A percentile compares a stretch with the other conserved stretches of the same genome.
These are phyloP conservation scores for Vaccinium darrowii DNA, from an alignment of 148 eudicot species.

Conservation along the genomic window DNA sequence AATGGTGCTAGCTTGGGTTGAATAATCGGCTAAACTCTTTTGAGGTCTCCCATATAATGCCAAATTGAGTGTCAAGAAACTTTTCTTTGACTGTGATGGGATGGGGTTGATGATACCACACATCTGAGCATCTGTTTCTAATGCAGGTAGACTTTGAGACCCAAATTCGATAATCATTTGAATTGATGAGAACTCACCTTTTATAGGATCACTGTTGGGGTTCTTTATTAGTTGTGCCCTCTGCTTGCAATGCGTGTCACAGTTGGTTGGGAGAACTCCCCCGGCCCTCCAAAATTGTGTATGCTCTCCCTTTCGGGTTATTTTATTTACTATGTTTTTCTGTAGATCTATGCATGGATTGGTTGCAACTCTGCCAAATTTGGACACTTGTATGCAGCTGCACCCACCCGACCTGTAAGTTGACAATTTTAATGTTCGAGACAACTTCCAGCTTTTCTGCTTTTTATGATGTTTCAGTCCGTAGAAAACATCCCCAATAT, in stretches of 20 bases:
- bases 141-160: background rate
- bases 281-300: background rate
- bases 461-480: background rate
- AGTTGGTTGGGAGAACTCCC: background rate
- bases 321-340: background rate
- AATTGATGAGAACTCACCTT: slow-evolving; percentile 5
- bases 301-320: background rate
- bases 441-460: background rate
- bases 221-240: background rate
- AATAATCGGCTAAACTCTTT: background rate
- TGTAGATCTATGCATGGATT: slow-evolving; percentile 65
- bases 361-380: slow-evolving; percentile 59
- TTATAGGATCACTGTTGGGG: background rate
- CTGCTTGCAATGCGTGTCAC: slow-evolving; percentile 5
- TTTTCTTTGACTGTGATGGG: background rate
- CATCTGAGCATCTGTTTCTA: no score
- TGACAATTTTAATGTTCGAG: background rate
- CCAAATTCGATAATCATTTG: background rate
- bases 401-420: slow-evolving; percentile 58
- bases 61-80: background rate
- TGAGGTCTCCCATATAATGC: background rate
- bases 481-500: background rate
- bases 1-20: background rate
- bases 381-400: slow-evolving; percentile 61
- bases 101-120: background rate